Evolutionary conservation across 2,329 filamentous ascomycete species (phyloP).

Genomic region (Botrytis tulipae): DNA sequence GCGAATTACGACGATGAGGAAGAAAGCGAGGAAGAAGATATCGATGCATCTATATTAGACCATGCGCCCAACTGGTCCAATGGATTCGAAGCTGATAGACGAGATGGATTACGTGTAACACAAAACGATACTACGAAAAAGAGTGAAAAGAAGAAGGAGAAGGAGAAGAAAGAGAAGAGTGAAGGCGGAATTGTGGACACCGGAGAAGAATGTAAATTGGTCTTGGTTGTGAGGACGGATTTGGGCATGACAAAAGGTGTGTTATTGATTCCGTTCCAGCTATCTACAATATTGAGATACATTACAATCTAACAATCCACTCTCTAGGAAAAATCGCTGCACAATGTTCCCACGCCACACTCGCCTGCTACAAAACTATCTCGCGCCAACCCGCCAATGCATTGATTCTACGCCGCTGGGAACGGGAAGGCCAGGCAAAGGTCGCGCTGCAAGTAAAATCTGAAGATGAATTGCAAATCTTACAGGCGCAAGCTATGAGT

Average conservation of each 20-base stretch:
- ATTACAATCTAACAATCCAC: neutral
- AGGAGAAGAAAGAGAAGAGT: slow-evolving; percentile 41
- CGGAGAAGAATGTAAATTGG: slow-evolving; percentile 87
- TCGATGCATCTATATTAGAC: slow-evolving; percentile 58
- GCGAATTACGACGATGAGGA: slow-evolving; percentile 58
- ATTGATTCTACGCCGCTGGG: slow-evolving; percentile 77
- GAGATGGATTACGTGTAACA: slow-evolving; percentile 51
- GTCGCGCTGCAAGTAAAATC: slow-evolving; percentile 86
- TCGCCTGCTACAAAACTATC: slow-evolving; percentile 93
- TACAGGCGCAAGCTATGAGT: slow-evolving; percentile 76
- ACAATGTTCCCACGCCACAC: slow-evolving; percentile 91
- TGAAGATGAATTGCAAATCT: slow-evolving; percentile 73
- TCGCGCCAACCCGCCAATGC: slow-evolving; percentile 54
- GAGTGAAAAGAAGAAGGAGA: slow-evolving; percentile 47
- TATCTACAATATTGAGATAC: neutral
- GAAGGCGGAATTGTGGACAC: slow-evolving; percentile 33
- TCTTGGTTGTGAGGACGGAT: slow-evolving; percentile 89
- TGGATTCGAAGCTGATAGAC: slow-evolving; percentile 56
- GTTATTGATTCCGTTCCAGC: slow-evolving; percentile 31
- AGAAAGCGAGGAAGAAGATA: slow-evolving; percentile 68
- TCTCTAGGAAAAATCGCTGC: slow-evolving; percentile 87
- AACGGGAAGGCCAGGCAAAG: slow-evolving; percentile 83
- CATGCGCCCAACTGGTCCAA: slow-evolving; percentile 68
- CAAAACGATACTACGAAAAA: slow-evolving; percentile 40
- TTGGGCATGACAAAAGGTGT: slow-evolving; percentile 95